A percentile compares a stretch with the other conserved stretches of the same genome.
phyloP scores from a whole-genome alignment of 805 yeast genomes.

The Grigorovia jiainica region DNA sequence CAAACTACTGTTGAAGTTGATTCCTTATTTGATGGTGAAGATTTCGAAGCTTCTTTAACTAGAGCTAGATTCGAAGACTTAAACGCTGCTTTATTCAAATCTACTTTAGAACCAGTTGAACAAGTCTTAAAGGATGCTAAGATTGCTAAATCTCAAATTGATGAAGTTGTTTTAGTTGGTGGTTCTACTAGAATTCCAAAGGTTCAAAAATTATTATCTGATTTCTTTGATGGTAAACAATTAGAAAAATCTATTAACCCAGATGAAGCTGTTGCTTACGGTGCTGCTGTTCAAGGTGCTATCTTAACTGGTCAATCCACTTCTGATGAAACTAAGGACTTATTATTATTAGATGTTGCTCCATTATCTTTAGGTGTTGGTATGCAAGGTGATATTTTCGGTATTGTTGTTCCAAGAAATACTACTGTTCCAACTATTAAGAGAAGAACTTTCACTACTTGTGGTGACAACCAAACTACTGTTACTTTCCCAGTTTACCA shows the following conservation, averaged over 20 bases:
- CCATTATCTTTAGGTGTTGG: slow-evolving; percentile 99
- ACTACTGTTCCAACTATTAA: slow-evolving; percentile 98
- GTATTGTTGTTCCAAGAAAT: slow-evolving; percentile 98
- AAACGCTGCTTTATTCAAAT: slow-evolving; percentile 88
- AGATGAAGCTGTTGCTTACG: slow-evolving; percentile 98
- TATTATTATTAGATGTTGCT: slow-evolving; percentile 91
- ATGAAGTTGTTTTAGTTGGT: slow-evolving; percentile 93
- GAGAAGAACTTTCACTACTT: slow-evolving; percentile 98
- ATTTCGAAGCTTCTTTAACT: slow-evolving; percentile 91
- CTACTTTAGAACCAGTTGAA: slow-evolving; percentile 91
- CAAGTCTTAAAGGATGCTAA: slow-evolving; percentile 86
- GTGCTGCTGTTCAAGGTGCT: slow-evolving; percentile 99
- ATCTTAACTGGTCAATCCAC: slow-evolving; percentile 92
- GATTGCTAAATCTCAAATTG: slow-evolving; percentile 79
- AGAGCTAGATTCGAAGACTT: slow-evolving; percentile 97
- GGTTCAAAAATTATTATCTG: slow-evolving; percentile 90
- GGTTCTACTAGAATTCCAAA: slow-evolving; percentile 98
- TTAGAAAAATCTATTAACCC: slow-evolving; percentile 96
- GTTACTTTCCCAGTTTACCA: slow-evolving; percentile 98
- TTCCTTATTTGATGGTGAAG: slow-evolving; percentile 89
- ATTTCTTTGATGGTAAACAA: slow-evolving; percentile 95
- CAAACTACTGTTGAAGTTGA: slow-evolving; percentile 94
- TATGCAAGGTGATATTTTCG: slow-evolving; percentile 98
- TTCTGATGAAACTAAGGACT: slow-evolving; percentile 91
- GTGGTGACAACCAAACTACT: slow-evolving; percentile 97